Evolutionary conservation across 257 asterid species (phyloP).

Genomic region (Jasminum sambac): DNA sequence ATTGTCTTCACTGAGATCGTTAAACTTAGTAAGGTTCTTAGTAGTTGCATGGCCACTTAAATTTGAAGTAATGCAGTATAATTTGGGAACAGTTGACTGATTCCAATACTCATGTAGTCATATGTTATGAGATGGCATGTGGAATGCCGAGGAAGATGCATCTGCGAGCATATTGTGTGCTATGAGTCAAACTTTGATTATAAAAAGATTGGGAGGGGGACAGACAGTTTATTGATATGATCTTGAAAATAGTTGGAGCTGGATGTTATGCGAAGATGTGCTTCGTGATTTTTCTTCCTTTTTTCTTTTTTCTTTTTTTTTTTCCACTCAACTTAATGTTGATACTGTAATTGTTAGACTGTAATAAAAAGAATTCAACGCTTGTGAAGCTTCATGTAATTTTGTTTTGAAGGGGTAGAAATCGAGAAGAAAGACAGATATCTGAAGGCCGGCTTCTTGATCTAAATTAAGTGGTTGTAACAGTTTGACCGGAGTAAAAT

Average conservation of each 20-base stretch:
- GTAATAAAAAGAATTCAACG: too few species aligned
- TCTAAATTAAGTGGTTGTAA: not conserved
- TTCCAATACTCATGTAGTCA: not conserved
- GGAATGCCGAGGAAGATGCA: not conserved
- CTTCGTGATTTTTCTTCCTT: too few species aligned
- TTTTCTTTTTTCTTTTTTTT: too few species aligned
- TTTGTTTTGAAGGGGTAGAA: slow-evolving; percentile 4
- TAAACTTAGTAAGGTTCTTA: not conserved
- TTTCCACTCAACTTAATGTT: too few species aligned
- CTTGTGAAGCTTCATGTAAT: too few species aligned
- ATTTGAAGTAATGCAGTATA: slow-evolving; percentile 2
- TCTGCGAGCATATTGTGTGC: not conserved
- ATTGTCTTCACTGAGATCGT: not conserved
- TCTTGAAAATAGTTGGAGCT: slow-evolving; percentile 1
- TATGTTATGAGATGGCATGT: not conserved
- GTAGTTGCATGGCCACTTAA: not conserved
- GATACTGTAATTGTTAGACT: too few species aligned
- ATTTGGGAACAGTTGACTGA: not conserved
- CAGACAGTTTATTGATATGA: slow-evolving; percentile 1
- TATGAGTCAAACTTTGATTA: not conserved
- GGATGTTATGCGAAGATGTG: too few species aligned
- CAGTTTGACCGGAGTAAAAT: not conserved
- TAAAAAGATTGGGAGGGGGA: slow-evolving; percentile 2
- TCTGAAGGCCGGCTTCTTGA: not conserved
- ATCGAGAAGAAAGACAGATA: slow-evolving; percentile 5